phyloP scores from a whole-genome alignment of 164 flowering plant genomes.

The Amborella trichopoda region DNA sequence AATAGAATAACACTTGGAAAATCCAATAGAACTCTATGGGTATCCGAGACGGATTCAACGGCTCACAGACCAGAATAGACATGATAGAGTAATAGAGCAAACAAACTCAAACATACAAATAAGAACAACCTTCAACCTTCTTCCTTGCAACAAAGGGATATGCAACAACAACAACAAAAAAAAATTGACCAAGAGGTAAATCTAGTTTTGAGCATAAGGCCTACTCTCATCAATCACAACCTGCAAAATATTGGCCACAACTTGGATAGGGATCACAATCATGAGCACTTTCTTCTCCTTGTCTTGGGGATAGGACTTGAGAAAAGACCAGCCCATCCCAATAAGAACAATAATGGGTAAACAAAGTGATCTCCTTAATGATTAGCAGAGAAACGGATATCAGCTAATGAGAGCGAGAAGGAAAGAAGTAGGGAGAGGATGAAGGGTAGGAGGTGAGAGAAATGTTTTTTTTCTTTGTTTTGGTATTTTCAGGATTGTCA shows the following conservation, averaged over 20 bases:
- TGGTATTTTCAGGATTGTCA: slow-evolving; percentile 24
- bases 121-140: too few species aligned
- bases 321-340: slow-evolving; percentile 93
- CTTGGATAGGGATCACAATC: slow-evolving; percentile 91
- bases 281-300: slow-evolving; percentile 91
- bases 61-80: too few species aligned
- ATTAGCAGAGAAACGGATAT: slow-evolving; percentile 52
- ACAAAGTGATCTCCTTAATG: slow-evolving; percentile 66
- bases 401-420: slow-evolving; percentile 25
- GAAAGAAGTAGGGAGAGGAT: slow-evolving; percentile 12
- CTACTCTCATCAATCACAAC: slow-evolving; percentile 82
- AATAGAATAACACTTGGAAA: too few species aligned
- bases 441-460: neutral
- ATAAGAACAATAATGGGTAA: slow-evolving; percentile 81
- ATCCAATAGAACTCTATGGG: too few species aligned
- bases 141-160: too few species aligned
- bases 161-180: too few species aligned
- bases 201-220: slow-evolving; percentile 61
- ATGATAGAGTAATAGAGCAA: too few species aligned
- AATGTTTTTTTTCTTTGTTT: too few species aligned
- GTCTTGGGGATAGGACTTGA: slow-evolving; percentile 82
- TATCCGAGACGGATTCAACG: too few species aligned
- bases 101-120: too few species aligned
- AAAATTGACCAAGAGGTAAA: slow-evolving; percentile 77
- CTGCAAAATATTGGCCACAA: slow-evolving; percentile 72